Conservation (phyloP, 805 yeast genomes). For the Metschnikowia noctiluminum region DNA sequence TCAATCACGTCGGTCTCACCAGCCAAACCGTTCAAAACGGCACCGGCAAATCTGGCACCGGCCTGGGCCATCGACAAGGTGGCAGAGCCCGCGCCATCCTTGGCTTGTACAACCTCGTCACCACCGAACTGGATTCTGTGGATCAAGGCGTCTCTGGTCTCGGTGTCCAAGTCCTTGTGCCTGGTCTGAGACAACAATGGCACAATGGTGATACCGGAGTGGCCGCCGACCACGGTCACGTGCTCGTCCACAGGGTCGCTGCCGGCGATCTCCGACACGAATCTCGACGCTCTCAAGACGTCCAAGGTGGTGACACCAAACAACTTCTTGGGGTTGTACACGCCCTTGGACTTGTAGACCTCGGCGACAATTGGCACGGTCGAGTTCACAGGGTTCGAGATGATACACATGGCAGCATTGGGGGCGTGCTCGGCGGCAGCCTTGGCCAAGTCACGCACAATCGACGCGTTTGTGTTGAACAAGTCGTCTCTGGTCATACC, state of each 20-base stretch:
- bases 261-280: slow-evolving; percentile 62
- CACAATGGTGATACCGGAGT: slow-evolving; percentile 94
- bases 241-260: slow-evolving; percentile 75
- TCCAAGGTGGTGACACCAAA: slow-evolving; percentile 97
- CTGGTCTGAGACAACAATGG: slow-evolving; percentile 85
- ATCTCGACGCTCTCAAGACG: slow-evolving; percentile 84
- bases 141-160: slow-evolving; percentile 61
- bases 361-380: slow-evolving; percentile 96
- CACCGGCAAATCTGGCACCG: slow-evolving; percentile 71
- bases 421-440: slow-evolving; percentile 81
- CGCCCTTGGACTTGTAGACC: slow-evolving; percentile 80
- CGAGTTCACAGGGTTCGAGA: slow-evolving; percentile 95
- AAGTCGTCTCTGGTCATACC: slow-evolving; percentile 98
- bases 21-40: slow-evolving; percentile 60
- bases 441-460: slow-evolving; percentile 88
- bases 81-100: slow-evolving; percentile 92
- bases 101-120: slow-evolving; percentile 92
- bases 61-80: slow-evolving; percentile 93
- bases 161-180: slow-evolving; percentile 61
- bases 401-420: slow-evolving; percentile 75
- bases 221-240: slow-evolving; percentile 93
- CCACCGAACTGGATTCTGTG: slow-evolving; percentile 95
- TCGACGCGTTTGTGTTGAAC: slow-evolving; percentile 93
- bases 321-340: slow-evolving; percentile 85
- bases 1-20: slow-evolving; percentile 65